A percentile compares a stretch with the other conserved stretches of the same genome.
phyloP scores from a whole-genome alignment of 148 eudicot genomes.

The Rhododendron ovatum region DNA sequence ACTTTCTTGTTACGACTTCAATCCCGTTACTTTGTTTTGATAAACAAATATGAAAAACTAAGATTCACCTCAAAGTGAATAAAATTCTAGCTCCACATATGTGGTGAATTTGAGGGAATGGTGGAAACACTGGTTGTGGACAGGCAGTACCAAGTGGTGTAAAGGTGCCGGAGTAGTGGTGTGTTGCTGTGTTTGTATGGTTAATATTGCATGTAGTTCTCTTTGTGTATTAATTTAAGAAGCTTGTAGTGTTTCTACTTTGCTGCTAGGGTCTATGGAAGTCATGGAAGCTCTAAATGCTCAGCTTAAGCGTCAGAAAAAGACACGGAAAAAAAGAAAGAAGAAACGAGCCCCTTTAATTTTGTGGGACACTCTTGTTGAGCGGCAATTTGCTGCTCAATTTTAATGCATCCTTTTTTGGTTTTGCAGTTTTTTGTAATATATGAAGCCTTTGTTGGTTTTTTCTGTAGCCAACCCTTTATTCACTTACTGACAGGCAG shows the following conservation, averaged over 20 bases:
- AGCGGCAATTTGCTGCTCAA: background rate
- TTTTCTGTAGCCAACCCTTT: background rate
- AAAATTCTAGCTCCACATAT: background rate
- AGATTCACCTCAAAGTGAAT: background rate
- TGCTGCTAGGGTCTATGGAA: background rate
- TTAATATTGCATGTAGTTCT: background rate
- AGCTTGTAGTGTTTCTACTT: background rate
- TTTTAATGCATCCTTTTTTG: background rate
- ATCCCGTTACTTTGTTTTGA: background rate
- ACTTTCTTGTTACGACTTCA: background rate
- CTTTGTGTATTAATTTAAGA: background rate
- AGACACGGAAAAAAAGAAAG: background rate
- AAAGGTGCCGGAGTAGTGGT: background rate
- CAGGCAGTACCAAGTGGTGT: background rate
- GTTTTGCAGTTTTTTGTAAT: background rate
- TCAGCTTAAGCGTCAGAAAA: background rate
- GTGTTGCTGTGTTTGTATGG: background rate
- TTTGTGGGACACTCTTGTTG: background rate
- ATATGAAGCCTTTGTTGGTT: background rate
- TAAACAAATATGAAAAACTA: background rate
- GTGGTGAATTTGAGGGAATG: background rate
- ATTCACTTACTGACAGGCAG: constrained; percentile 52
- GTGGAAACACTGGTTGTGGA: background rate
- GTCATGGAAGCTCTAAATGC: background rate
- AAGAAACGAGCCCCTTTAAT: background rate